A percentile compares a stretch with the other conserved stretches of the same genome.
Evolutionary conservation across 2,329 filamentous ascomycete genomes (phyloP).

Genomic region (Penicillium decumbens): DNA sequence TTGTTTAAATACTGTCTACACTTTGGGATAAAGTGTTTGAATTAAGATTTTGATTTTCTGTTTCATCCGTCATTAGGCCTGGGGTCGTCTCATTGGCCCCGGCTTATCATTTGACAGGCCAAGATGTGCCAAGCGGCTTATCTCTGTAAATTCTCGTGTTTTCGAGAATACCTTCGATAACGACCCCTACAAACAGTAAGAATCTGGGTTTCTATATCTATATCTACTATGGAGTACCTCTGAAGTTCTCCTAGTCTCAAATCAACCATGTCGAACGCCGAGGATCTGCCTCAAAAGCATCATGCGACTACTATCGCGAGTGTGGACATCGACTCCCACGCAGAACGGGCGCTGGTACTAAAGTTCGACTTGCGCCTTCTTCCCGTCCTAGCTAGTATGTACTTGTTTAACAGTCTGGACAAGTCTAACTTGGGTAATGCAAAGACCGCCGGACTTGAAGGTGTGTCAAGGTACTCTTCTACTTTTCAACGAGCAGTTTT

Average conservation of each 20-base stretch:
- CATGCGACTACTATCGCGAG: conserved; percentile 13
- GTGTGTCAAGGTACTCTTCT: conserved; percentile 1
- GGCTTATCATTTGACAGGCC: not conserved
- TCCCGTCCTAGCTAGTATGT: conserved; percentile 53
- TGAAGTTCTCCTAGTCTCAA: not conserved
- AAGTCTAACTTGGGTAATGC: conserved; percentile 39
- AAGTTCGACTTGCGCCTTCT: conserved; percentile 48
- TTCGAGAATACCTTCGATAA: not conserved
- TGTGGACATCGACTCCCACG: conserved; percentile 33
- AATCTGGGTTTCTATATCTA: not conserved
- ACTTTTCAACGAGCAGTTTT: not conserved
- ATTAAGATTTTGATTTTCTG: too few relatives aligned
- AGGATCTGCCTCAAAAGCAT: conserved; percentile 9
- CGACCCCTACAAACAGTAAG: not conserved
- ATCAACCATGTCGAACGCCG: conserved; percentile 5
- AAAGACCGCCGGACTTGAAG: conserved; percentile 25
- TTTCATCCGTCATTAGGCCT: too few relatives aligned
- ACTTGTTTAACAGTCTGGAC: conserved; percentile 48
- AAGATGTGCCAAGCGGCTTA: not conserved
- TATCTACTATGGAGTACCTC: not conserved
- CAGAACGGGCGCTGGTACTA: conserved; percentile 45
- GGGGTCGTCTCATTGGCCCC: not conserved
- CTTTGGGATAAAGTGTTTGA: too few relatives aligned
- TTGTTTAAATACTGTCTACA: too few relatives aligned
- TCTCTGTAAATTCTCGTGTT: not conserved